Conservation (phyloP, 2,329 filamentous ascomycete genomes). For the Apiospora marii region DNA sequence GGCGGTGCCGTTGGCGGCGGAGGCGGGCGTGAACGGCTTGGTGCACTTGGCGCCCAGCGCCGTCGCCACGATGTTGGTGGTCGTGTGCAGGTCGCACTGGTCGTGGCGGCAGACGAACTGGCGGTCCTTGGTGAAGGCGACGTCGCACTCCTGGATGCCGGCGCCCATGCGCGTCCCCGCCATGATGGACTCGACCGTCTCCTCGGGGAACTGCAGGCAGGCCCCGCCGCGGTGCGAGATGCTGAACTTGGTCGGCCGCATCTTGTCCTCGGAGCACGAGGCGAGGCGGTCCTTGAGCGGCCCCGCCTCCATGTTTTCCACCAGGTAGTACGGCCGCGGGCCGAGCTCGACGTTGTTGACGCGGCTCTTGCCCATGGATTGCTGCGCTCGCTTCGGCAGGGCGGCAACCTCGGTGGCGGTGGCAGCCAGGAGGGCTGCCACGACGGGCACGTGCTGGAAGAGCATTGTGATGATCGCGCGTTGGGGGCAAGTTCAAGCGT, state of each 20-base stretch:
- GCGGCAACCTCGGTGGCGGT: constrained; percentile 27
- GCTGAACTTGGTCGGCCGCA: constrained; percentile 61
- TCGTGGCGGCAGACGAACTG: constrained; percentile 74
- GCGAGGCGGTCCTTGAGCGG: constrained; percentile 66
- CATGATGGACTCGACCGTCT: constrained; percentile 64
- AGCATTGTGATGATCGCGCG: constrained; percentile 1
- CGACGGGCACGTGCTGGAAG: constrained; percentile 2
- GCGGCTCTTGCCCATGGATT: constrained; percentile 33
- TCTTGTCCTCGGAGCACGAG: constrained; percentile 62
- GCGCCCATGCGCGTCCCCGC: constrained; percentile 73
- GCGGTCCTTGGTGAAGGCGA: constrained; percentile 70
- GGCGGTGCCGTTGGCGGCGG: constrained; percentile 47
- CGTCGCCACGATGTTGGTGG: constrained; percentile 70
- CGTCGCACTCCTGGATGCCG: constrained; percentile 73
- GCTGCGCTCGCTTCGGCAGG: constrained; percentile 28
- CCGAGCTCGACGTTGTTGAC: constrained; percentile 64
- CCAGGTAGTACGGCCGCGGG: constrained; percentile 69
- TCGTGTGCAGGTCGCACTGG: constrained; percentile 73
- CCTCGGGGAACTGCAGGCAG: constrained; percentile 70
- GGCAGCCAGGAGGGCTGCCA: constrained; percentile 22
- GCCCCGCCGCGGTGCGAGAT: constrained; percentile 70
- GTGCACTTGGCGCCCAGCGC: constrained; percentile 71
- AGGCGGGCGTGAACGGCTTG: constrained; percentile 65
- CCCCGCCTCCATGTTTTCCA: constrained; percentile 68
- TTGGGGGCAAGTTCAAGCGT: background rate